A percentile compares a stretch with the other conserved stretches of the same genome.
phyloP scores from a whole-genome alignment of 768 basidiomycete species.

The Hericium coralloides region DNA sequence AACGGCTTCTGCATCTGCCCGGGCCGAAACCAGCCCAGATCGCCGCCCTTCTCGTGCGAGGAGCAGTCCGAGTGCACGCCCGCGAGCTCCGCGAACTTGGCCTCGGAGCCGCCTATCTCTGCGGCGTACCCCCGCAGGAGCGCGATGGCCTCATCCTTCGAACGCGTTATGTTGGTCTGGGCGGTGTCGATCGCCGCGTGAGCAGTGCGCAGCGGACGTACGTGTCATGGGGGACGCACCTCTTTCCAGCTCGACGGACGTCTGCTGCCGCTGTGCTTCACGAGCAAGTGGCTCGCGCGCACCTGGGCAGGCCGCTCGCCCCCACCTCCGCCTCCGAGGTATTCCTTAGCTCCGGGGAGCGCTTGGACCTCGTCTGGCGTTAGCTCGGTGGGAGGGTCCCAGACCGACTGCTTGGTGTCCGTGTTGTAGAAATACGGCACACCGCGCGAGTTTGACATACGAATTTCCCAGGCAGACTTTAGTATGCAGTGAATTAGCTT shows the following conservation, averaged over 20 bases:
- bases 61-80: slow-evolving; percentile 79
- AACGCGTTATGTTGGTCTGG: slow-evolving; percentile 70
- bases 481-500: no score
- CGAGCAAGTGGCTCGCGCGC: slow-evolving; percentile 89
- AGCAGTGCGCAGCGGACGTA: background rate
- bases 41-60: slow-evolving; percentile 73
- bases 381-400: slow-evolving; percentile 66
- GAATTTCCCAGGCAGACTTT: slow-evolving; percentile 64
- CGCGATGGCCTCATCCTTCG: slow-evolving; percentile 84
- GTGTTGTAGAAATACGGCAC: slow-evolving; percentile 87
- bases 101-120: slow-evolving; percentile 41
- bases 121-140: slow-evolving; percentile 58
- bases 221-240: slow-evolving; percentile 30
- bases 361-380: slow-evolving; percentile 47
- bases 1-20: slow-evolving; percentile 98
- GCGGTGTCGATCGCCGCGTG: background rate
- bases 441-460: slow-evolving; percentile 68
- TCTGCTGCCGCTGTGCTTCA: slow-evolving; percentile 81
- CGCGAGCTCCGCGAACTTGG: slow-evolving; percentile 75
- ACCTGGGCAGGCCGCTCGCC: slow-evolving; percentile 42
- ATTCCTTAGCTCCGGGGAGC: slow-evolving; percentile 57
- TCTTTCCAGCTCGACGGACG: slow-evolving; percentile 82
- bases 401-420: slow-evolving; percentile 59
- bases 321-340: slow-evolving; percentile 27
- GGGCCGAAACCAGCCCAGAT: slow-evolving; percentile 78